Base-by-base conservation (phyloP, 2,329 filamentous ascomycete species). In the Ophiostoma sp. region DNA sequence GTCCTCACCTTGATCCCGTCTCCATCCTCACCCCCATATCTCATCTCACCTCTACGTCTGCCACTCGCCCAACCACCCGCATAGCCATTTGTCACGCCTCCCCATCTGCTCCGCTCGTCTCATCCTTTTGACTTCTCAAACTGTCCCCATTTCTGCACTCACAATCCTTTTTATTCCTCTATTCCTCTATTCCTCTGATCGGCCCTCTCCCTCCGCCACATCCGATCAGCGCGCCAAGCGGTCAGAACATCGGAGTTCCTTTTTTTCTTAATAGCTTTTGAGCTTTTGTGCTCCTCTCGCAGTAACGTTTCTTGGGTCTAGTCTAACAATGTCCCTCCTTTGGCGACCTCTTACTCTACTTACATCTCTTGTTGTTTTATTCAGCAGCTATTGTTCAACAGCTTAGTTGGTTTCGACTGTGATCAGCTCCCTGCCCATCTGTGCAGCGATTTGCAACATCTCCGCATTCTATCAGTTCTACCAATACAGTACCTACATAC, bases 201-300 rank as follows among this genome's bases (percentile, higher is more conserved):
- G 6, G 48, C n/a, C n/a, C 20, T 20, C 48, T 27, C 13, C 48
- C 20, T 23, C 20, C n/a, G 7, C n/a, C 48, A 23, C 48, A 23
- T 3, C n/a, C 11, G 52, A 57, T 57, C n/a, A 57, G n/a, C 52
- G 52, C 52, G 52, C 52, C n/a, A 57, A 57, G 52, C 52, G 52
- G 52, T 6, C 52, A n/a, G n/a, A 57, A 2, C 2, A 27, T 44
- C 41, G 13, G 15, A 5, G 6, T 48, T 48, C 44, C 17, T 48
- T 7, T 48, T n/a, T 20, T 48, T 41, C 39, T 41, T 41, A 2
- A 13, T 41, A 11, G 4, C 13, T 41, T 13, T 15, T 15, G 13
- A 41, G 39, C 39, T 41, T 41, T 41, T 7, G 10, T 3, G 36
- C 36, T 39, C 11, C 39, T 11, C 13, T 41, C 15, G 15, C 41